These are phyloP conservation scores for Ochromonas danica DNA, from an alignment of 108 stramenopile genomes.

Conservation along the genomic window DNA sequence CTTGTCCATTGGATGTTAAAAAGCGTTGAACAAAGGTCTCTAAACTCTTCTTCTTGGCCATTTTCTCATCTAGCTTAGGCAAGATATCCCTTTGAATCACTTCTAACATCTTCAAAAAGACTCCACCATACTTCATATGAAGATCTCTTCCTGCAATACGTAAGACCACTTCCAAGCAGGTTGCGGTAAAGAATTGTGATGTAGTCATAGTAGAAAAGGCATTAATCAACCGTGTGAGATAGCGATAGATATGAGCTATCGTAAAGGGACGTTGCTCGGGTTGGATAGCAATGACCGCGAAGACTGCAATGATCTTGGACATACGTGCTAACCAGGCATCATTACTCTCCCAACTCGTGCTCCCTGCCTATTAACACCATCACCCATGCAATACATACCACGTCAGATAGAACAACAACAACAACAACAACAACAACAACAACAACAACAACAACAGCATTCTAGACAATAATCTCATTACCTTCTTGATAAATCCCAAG, in stretches of 20 bases:
- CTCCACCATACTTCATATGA: background rate
- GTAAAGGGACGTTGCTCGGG: background rate
- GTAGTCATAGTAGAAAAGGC: background rate
- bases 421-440: no score
- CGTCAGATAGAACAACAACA: no score
- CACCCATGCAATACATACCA: no score
- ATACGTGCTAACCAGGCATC: background rate
- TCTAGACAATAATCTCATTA: no score
- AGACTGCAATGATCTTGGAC: background rate
- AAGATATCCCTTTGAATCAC: background rate
- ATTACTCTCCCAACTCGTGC: background rate
- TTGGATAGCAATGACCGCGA: background rate
- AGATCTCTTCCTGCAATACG: background rate
- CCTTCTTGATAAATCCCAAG: background rate
- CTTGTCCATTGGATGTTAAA: background rate
- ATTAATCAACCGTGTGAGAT: background rate
- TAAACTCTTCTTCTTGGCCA: background rate
- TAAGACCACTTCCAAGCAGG: background rate
- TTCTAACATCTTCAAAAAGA: background rate
- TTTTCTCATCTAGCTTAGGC: background rate
- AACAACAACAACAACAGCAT: no score
- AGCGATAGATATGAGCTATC: background rate
- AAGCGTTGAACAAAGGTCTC: background rate
- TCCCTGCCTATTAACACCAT: no score
- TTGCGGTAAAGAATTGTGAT: background rate